Evolutionary conservation across 2,329 filamentous ascomycete genomes (phyloP).

Genomic region (Teratosphaeria viscida): DNA sequence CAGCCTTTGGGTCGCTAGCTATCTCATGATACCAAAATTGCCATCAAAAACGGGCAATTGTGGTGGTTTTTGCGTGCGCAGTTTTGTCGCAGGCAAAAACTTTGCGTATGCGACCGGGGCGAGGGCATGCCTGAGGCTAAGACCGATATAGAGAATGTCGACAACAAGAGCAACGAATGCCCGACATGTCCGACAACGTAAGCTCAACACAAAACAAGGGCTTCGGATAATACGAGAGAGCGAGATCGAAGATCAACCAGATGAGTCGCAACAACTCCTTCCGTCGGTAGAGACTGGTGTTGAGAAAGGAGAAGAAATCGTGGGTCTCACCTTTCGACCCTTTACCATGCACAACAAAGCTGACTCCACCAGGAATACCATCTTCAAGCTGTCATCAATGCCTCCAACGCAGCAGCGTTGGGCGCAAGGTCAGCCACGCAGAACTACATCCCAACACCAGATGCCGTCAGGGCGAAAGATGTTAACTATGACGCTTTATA

Average conservation of each 20-base stretch:
- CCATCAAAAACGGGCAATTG: neutral
- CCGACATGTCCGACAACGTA: constrained; percentile 59
- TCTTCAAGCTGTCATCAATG: constrained; percentile 73
- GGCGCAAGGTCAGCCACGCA: constrained; percentile 46
- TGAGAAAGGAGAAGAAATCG: constrained; percentile 93
- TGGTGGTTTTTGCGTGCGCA: neutral
- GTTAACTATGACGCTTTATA: constrained; percentile 87
- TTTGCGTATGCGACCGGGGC: neutral
- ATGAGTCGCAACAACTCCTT: constrained; percentile 69
- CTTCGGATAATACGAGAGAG: constrained; percentile 80
- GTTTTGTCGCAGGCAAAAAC: neutral
- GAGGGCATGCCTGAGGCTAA: constrained; percentile 6
- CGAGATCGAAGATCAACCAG: constrained; percentile 71
- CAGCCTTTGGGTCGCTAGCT: neutral
- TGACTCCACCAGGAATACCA: constrained; percentile 66
- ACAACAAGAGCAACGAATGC: constrained; percentile 26
- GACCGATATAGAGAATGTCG: constrained; percentile 8
- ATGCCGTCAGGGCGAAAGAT: constrained; percentile 47
- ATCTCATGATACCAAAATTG: constrained; percentile 11
- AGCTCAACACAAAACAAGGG: constrained; percentile 82
- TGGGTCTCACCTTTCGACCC: constrained; percentile 45
- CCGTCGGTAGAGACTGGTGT: constrained; percentile 88
- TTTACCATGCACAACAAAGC: neutral
- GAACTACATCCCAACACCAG: constrained; percentile 58
- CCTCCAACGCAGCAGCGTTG: constrained; percentile 42